Evolutionary conservation across 1,284 basidiomycete genomes (phyloP), one percentile per base, ranked within the genome.

Genomic region (Tausonia pullulans): DNA sequence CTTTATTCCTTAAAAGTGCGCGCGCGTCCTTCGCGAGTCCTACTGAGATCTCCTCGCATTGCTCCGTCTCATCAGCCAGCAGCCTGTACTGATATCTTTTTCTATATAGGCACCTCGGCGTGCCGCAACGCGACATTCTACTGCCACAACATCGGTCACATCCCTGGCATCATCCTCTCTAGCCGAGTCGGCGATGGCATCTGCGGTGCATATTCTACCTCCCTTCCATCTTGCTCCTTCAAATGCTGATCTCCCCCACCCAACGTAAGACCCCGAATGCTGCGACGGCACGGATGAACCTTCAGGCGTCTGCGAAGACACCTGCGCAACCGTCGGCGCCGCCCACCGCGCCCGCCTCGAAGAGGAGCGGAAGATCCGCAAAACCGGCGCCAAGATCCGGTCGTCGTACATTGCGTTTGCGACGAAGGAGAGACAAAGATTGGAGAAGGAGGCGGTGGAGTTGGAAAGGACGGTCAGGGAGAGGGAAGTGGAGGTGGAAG

Each of bases 271-370:
- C 72, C 82, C 84, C 2, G 86, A 93, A 72, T 99, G 96, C 74
- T 98, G 95, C 74, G 95, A 99, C 72, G 96, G 96, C n/a, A 90
- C 90, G 0, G 95, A 99, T 74, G 95, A 99, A 76, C 79, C 77
- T 4, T 74, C 82, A 7, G 90, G 90, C 4, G 79, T 86, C 10
- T 99, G 95, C 73, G 79, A 82, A 27, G 85, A 98, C 74, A 78
- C 78, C 5, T 99, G 95, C 73, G 81, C 81, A 58, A 83, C 87
- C 71, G 80, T 90, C 50, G 90, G 92, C 1, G 82, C 84, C 66
- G 83, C 75, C 56, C 84, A 89, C 74, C 78, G 84, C 67, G 83
- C 83, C 73, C 81, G 83, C 70, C 75, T 78, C 46, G 86, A 87
- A 56, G 86, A 83, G 14, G 85, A 88, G 70, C 79, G 80, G 54